Percentiles rank a stretch among this genome's conserved stretches.
These are phyloP conservation scores for Margaritispora aquatica DNA, from an alignment of 495 filamentous ascomycete genomes.

Conservation along the genomic window DNA sequence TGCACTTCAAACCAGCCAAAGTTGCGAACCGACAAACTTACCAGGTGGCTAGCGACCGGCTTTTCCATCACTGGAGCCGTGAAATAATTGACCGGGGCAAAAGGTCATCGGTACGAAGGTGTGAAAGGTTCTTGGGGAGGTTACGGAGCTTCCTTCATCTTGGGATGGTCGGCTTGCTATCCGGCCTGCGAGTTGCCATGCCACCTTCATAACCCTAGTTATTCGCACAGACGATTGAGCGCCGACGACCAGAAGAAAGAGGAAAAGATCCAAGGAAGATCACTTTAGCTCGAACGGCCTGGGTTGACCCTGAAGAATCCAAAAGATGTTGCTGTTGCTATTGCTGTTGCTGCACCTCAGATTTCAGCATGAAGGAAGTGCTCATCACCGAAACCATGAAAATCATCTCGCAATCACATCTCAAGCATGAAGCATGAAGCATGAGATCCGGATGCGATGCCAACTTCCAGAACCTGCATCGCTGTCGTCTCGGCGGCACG, in stretches of 20 bases:
- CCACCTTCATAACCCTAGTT: neutral
- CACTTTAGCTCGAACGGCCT: neutral
- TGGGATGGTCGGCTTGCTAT: neutral
- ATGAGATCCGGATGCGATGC: neutral
- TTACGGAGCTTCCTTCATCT: neutral
- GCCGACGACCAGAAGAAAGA: neutral
- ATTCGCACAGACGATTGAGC: neutral
- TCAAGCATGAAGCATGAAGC: neutral
- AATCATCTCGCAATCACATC: neutral
- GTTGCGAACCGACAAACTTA: too few relatives aligned
- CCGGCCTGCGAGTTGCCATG: neutral
- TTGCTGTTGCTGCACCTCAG: neutral
- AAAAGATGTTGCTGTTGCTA: too few relatives aligned
- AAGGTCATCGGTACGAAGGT: neutral
- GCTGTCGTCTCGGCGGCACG: neutral
- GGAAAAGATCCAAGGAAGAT: neutral
- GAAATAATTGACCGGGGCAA: neutral
- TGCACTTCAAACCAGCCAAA: too few relatives aligned
- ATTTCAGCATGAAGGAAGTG: neutral
- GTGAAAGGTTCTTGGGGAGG: neutral
- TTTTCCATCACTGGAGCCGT: neutral
- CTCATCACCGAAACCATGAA: too few relatives aligned
- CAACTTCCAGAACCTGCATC: neutral
- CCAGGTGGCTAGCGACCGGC: conserved; percentile 2
- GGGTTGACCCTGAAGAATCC: neutral